phyloP scores from a whole-genome alignment of 805 yeast genomes.

The Starmerella bacillaris region DNA sequence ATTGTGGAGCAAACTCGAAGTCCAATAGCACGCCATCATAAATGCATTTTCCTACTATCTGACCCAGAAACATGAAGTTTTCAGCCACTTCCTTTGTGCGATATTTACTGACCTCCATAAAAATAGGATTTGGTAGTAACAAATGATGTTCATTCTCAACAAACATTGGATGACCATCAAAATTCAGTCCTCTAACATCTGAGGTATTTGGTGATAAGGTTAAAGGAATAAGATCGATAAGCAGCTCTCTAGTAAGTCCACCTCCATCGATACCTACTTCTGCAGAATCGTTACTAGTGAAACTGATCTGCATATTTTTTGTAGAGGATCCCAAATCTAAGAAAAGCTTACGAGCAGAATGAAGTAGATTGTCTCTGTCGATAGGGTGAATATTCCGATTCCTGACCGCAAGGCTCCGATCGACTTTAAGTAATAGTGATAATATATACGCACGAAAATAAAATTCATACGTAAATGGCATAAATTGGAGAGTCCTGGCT shows the following conservation, averaged over 20 bases:
- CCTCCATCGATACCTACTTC: slow-evolving; percentile 97
- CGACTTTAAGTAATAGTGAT: no score
- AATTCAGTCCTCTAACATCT: background rate
- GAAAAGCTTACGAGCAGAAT: no score
- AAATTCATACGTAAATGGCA: no score
- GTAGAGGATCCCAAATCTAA: no score
- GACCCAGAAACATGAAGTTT: slow-evolving; percentile 49
- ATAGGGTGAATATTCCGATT: no score
- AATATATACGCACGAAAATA: no score
- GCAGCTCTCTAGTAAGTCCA: slow-evolving; percentile 79
- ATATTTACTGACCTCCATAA: slow-evolving; percentile 13
- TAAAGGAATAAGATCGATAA: slow-evolving; percentile 52
- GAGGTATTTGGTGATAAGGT: slow-evolving; percentile 17
- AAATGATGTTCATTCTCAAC: slow-evolving; percentile 35
- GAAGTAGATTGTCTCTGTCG: no score
- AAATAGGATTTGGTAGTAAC: slow-evolving; percentile 50
- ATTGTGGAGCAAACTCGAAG: slow-evolving; percentile 70
- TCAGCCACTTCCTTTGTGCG: slow-evolving; percentile 3
- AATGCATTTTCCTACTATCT: slow-evolving; percentile 71
- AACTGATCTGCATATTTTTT: slow-evolving; percentile 52
- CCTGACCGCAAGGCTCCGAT: no score
- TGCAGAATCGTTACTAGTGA: slow-evolving; percentile 48
- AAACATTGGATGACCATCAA: slow-evolving; percentile 24
- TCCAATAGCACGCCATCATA: slow-evolving; percentile 70
- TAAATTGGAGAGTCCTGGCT: no score